Base-by-base conservation (phyloP, 129 eudicot genomes). In the Arctium lappa region DNA sequence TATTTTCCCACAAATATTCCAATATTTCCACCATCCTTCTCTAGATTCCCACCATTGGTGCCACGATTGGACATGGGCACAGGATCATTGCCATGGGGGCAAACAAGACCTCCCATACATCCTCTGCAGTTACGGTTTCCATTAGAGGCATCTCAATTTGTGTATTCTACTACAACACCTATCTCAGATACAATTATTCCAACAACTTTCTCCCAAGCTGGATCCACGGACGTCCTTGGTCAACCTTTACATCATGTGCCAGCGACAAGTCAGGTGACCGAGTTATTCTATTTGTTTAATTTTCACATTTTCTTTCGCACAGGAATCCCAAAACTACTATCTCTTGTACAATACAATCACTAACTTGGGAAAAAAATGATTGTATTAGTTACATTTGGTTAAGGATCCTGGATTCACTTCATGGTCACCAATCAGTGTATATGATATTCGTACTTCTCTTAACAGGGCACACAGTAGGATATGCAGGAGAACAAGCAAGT, bases 231-330 rank as follows among this genome's bases (percentile, higher is more conserved):
- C 0, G 37, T 10, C 70, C 22, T 33, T 69, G 22, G 11, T 46
- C 83, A 46, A 36, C 77, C 77, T 44, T 70, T 60, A 5, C 13
- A 68, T 70, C 76, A 70, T 80, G 13, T 18, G 30, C 83, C 77
- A 33, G 36, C n/a, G 77, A 80, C 83, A 80, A 80, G 29, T 70
- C 53, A 80, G 77, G 83, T 80, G 36, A 60, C 5, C 66, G 29
- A 60, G 70, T 36, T n/a, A 60, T 77, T 2, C 70, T 68, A 40
- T 42, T 42, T n/a, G 12, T 5, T 42, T 16, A 60, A 16, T 60
- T 75, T 46, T 46, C 68, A 27, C 38, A 27, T 74, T 44, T 30
- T 40, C 37, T 27, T 74, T 74, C 22, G 39, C 56, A 44, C 63
- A 2, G 12, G 39, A n/a, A 29, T 62, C 6, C 68, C 4, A 13